Evolutionary conservation across 2,329 filamentous ascomycete genomes (phyloP).

Genomic region (Cladosporium halotolerans): DNA sequence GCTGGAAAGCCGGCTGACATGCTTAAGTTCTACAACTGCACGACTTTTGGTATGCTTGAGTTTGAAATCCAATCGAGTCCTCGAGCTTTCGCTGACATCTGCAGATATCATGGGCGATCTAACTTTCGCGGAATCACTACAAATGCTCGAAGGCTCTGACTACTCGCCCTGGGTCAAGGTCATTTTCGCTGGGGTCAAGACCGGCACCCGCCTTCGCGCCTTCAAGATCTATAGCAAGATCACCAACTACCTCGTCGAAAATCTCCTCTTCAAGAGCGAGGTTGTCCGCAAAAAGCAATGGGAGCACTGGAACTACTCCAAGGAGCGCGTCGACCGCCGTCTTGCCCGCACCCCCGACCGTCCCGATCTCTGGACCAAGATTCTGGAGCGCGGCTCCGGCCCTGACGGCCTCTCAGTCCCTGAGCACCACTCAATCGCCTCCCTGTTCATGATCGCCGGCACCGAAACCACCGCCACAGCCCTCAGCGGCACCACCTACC

Average conservation of each 20-base stretch:
- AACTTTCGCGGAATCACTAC: constrained; percentile 24
- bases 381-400: constrained; percentile 14
- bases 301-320: constrained; percentile 24
- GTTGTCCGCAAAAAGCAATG: constrained; percentile 10
- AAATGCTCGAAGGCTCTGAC: constrained; percentile 27
- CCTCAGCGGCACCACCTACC: constrained; percentile 65
- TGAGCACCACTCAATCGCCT: constrained; percentile 30
- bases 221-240: constrained; percentile 4
- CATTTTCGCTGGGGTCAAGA: constrained; percentile 13
- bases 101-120: constrained; percentile 28
- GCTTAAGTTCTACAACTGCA: constrained; percentile 28
- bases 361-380: constrained; percentile 6
- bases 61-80: too few species aligned
- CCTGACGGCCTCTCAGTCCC: constrained; percentile 17
- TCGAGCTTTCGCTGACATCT: not conserved
- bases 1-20: constrained; percentile 22
- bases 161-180: constrained; percentile 24
- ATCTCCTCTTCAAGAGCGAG: constrained; percentile 4
- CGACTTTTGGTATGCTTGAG: constrained; percentile 18
- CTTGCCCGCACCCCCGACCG: constrained; percentile 19
- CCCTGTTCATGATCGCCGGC: constrained; percentile 53
- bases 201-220: constrained; percentile 1
- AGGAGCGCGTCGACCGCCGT: constrained; percentile 24
- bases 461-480: constrained; percentile 73
- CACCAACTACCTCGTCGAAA: constrained; percentile 3